Base-by-base conservation (phyloP, 2,329 filamentous ascomycete species). In the Nigrospora oryzae region DNA sequence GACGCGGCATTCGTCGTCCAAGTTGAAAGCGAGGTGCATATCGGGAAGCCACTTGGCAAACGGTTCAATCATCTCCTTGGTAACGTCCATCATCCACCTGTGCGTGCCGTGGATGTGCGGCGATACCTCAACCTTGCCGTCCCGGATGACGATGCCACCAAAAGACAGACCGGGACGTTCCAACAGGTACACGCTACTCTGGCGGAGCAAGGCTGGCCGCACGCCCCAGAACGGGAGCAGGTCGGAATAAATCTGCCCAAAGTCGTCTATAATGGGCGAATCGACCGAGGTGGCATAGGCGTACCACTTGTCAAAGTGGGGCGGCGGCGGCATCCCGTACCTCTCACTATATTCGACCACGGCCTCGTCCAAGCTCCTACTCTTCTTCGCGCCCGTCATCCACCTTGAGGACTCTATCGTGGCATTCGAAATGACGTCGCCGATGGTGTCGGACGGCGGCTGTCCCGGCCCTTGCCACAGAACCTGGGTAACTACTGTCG, bases 271-370 rank as follows among this genome's bases (percentile, higher is more conserved):
- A 49, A 87, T 63, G 46, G 79, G 70, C 1, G 84, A 80, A 3
- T 73, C 70, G 48, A 74, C 77, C 8, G 70, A 68, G 49, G 71
- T 74, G 5, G 83, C 83, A 54, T 84, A 85, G 42, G 79, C 70
- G 55, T 81, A 86, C 83, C 83, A 87, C 52, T 79, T 81, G 59
- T 86, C 81, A 52, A 86, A 86, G 53, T 85, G 73, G 3, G 85
- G 85, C 31, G 83, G 83, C n/a, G 83, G 83, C 31, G 77, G 68
- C 50, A 86, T 71, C 14, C 74, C 71, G 59, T 86, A 83, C 46
- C 83, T 74, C 39, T 73, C 70, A 43, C 72, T 73, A 59, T 87
- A 87, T 56, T 85, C 81, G 15, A 64, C 61, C n/a, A 83, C 76
- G 11, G 83, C 83, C 38, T 79, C 74, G 17, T 67, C 63, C 33